Conservation (phyloP, 192 early-diverging fungal genomes). For the Bifiguratus adelaidae region DNA sequence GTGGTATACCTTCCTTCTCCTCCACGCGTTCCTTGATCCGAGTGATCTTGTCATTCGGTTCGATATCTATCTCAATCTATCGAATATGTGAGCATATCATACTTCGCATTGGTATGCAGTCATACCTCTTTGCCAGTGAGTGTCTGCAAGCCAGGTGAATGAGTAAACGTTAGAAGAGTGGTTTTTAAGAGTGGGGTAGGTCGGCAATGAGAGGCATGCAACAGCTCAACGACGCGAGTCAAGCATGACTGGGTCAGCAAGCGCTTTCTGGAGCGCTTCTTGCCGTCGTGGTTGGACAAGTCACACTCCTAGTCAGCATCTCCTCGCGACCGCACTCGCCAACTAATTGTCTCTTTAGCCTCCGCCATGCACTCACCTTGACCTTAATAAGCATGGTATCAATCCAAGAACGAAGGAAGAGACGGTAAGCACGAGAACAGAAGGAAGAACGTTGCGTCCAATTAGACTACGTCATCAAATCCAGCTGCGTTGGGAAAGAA, state of each 20-base stretch:
- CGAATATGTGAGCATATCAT: background rate
- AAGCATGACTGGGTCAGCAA: background rate
- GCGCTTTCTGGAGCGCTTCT: background rate
- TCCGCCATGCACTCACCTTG: constrained; percentile 38
- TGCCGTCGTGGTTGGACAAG: background rate
- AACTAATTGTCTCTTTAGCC: no score
- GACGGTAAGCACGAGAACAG: no score
- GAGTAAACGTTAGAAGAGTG: no score
- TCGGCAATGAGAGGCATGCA: no score
- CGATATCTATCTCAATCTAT: constrained; percentile 89
- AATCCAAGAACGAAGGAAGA: no score
- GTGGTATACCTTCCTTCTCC: constrained; percentile 96
- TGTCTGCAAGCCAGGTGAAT: constrained; percentile 37
- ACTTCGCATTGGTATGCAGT: background rate
- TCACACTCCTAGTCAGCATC: background rate
- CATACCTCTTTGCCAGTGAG: constrained; percentile 81
- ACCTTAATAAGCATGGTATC: constrained; percentile 78
- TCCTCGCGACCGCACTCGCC: background rate
- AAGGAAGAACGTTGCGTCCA: no score
- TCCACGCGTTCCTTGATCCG: constrained; percentile 89
- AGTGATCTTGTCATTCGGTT: constrained; percentile 68
- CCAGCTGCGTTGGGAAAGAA: no score
- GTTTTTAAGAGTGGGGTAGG: no score
- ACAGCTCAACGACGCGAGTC: no score
- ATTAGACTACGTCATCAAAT: no score